Evolutionary conservation across 2,329 filamentous ascomycete genomes (phyloP).

Genomic region (Gyromitra esculenta): DNA sequence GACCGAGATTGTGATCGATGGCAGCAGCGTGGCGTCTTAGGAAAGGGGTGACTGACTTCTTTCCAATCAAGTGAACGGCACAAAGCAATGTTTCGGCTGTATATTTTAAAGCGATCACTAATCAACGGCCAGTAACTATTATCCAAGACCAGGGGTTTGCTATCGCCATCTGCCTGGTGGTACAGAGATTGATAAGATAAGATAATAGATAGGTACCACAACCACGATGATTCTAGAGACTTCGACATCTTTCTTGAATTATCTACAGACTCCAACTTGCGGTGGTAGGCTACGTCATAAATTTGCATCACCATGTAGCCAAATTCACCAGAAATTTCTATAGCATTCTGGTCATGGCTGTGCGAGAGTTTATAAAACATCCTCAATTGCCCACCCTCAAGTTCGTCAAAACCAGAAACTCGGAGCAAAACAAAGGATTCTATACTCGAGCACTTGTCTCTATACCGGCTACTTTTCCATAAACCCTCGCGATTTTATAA

Average conservation of each 20-base stretch:
- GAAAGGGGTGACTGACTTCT: too few species aligned
- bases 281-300: slow-evolving; percentile 7
- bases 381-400: neutral
- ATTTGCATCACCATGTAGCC: neutral
- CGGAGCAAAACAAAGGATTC: neutral
- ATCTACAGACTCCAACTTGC: neutral
- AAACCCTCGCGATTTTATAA: neutral
- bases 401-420: neutral
- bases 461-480: neutral
- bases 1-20: too few species aligned
- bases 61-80: too few species aligned
- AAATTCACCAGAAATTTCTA: slow-evolving; percentile 18
- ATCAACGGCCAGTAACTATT: too few species aligned
- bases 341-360: neutral
- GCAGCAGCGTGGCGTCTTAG: too few species aligned
- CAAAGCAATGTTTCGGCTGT: too few species aligned
- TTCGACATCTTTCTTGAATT: slow-evolving; percentile 10
- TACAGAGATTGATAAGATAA: slow-evolving; percentile 7
- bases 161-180: neutral
- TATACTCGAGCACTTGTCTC: neutral
- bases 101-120: too few species aligned
- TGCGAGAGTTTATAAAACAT: slow-evolving; percentile 19
- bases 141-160: too few species aligned
- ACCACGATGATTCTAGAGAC: slow-evolving; percentile 14
- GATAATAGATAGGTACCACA: neutral